Base-by-base conservation (phyloP, 2,329 filamentous ascomycete species). In the Colletotrichum tabaci region DNA sequence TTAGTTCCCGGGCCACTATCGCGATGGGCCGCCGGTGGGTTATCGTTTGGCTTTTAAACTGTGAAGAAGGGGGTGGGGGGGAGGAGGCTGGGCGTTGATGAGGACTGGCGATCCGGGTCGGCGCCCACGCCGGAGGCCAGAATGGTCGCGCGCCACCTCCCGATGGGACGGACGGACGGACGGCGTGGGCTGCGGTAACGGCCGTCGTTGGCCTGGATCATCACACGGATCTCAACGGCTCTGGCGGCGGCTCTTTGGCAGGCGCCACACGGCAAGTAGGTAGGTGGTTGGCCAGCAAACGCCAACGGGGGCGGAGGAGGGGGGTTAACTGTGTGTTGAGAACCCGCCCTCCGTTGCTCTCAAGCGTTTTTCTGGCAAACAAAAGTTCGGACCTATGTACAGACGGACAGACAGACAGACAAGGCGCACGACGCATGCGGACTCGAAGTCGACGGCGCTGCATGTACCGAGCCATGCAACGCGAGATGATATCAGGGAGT, bases 1-100 rank as follows among this genome's bases (percentile, higher is more conserved):
- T 55, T 21, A 15, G 52, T 16, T 55, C 35, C 52, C 52, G 18
- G 52, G 52, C 10, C 6, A 55, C 52, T 55, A 55, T 55, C 52
- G 30, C 9, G 52, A 38, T 38, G 30, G 52, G 38, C 30, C 8
- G 38, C 30, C 13, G 30, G 7, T 38, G 10, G 16, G 9, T 30
- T 21, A 1, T 26, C 30, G 38, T n/a, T 18, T 38, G 7, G 10
- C 52, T 38, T 38, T 38, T 15, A 21, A 30, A 10, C 16, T 18
- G 52, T 15, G 15, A 35, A n/a, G 30, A 35, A 18, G 13, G 23
- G 50, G 50, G 44, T 3, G 18, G 13, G 5, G 44, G 23, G 7
- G 50, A 46, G 44, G 44, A 38, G 52, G 26, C 52, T 55, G 50
- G 50, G 50, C 35, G 26, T n/a, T 26, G 26, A 16, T 26, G 50